Evolutionary conservation across 305 asterid species (phyloP).

Genomic region (Solanum aculeatissimum): DNA sequence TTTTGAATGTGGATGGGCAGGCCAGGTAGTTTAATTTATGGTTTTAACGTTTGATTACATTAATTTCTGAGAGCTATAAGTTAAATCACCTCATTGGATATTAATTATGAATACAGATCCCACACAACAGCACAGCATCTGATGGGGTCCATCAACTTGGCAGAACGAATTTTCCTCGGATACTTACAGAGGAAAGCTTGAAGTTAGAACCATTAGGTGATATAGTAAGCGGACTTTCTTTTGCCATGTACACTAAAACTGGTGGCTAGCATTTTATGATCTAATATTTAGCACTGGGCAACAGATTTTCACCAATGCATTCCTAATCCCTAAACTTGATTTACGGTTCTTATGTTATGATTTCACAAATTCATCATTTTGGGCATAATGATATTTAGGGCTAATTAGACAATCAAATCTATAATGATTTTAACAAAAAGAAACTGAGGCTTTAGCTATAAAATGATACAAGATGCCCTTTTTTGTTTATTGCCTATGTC

Average conservation of each 20-base stretch:
- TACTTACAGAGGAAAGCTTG: conserved; percentile 23
- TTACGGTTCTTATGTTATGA: background rate
- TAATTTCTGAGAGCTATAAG: background rate
- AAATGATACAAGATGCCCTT: background rate
- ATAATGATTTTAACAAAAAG: background rate
- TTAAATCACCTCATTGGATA: conserved; percentile 1
- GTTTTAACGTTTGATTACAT: conserved; percentile 7
- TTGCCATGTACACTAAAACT: background rate
- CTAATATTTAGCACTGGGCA: background rate
- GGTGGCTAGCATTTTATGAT: background rate
- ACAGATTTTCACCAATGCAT: background rate
- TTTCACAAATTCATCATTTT: background rate
- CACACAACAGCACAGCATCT: conserved; percentile 12
- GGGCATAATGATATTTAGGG: background rate
- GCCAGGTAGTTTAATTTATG: conserved; percentile 40
- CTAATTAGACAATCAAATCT: background rate
- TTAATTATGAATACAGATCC: conserved; percentile 30
- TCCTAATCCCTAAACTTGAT: background rate
- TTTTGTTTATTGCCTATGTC: background rate
- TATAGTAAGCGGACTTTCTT: conserved; percentile 29
- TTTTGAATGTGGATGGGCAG: conserved; percentile 66
- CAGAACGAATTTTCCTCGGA: conserved; percentile 6
- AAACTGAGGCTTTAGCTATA: background rate
- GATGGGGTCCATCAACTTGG: conserved; percentile 10
- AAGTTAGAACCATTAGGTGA: conserved; percentile 43